Percentiles rank a stretch among this genome's conserved stretches.
Conservation (phyloP, 331 rosid species). For the Spiraea crenata region DNA sequence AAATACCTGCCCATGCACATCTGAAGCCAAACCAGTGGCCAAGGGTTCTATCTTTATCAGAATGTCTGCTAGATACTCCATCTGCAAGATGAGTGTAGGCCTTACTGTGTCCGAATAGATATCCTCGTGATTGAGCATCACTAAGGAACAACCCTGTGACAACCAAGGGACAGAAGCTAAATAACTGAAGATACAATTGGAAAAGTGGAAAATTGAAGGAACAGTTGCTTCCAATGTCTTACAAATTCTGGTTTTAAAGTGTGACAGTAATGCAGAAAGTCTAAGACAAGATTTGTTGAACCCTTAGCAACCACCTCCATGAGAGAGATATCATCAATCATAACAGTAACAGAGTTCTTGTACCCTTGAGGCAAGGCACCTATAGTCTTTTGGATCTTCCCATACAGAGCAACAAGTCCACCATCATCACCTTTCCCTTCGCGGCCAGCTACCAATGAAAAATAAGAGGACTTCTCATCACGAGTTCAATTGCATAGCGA, state of each 20-base stretch:
- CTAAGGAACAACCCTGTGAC: conserved; percentile 68
- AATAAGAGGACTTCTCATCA: neutral
- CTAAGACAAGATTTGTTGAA: conserved; percentile 58
- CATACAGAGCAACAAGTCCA: conserved; percentile 64
- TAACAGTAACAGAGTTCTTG: conserved; percentile 44
- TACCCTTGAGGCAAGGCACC: conserved; percentile 44
- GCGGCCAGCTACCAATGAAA: conserved; percentile 29
- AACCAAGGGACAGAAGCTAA: conserved; percentile 19
- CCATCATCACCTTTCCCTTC: conserved; percentile 38
- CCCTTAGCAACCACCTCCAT: conserved; percentile 89
- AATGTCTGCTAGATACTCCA: conserved; percentile 80
- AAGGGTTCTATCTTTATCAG: conserved; percentile 76
- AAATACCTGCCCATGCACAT: conserved; percentile 96
- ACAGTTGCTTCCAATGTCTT: conserved; percentile 29
- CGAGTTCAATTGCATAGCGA: neutral
- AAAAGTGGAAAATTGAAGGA: neutral
- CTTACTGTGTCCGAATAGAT: conserved; percentile 58
- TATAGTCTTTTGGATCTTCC: conserved; percentile 57
- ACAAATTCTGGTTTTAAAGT: conserved; percentile 72
- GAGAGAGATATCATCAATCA: conserved; percentile 78
- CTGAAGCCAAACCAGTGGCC: conserved; percentile 92
- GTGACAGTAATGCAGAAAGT: conserved; percentile 86
- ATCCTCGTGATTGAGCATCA: conserved; percentile 73
- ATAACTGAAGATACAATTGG: conserved; percentile 3
- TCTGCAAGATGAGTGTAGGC: conserved; percentile 58